Evolutionary conservation across 2,329 filamentous ascomycete genomes (phyloP).

Genomic region (Apiospora pterosperma): DNA sequence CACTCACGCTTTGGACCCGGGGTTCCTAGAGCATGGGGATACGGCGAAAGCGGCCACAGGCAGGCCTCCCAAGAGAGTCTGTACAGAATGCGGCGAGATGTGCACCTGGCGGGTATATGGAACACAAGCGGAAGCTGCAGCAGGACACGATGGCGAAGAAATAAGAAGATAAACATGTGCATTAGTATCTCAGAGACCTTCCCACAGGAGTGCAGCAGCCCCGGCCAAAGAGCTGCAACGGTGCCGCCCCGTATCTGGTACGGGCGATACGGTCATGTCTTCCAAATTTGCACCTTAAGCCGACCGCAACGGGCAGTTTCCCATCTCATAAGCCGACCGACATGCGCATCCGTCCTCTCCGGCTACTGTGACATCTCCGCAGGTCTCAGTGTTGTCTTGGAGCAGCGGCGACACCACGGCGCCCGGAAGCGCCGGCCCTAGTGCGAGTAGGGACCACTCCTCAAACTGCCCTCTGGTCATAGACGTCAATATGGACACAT

Average conservation of each 20-base stretch:
- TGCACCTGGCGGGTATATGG: no score
- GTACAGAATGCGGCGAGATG: no score
- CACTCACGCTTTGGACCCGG: no score
- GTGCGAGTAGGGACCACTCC: not conserved
- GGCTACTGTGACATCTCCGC: slow-evolving; percentile 11
- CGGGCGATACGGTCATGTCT: not conserved
- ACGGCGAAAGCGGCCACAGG: no score
- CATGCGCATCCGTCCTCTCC: not conserved
- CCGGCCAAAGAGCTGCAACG: not conserved
- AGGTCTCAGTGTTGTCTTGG: not conserved
- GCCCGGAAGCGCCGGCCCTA: no score
- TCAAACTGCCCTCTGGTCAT: not conserved
- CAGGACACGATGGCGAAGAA: no score
- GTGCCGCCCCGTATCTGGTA: not conserved
- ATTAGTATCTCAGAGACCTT: not conserved
- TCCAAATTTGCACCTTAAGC: not conserved
- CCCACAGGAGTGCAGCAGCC: not conserved
- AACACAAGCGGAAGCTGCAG: no score
- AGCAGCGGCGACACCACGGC: not conserved
- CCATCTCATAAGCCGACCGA: not conserved
- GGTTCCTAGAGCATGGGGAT: no score
- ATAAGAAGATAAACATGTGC: not conserved
- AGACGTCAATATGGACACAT: not conserved
- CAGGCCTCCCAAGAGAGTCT: no score
- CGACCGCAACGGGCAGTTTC: not conserved